Evolutionary conservation across 345 rosid species (phyloP).

Genomic region (Aquilaria malaccensis): DNA sequence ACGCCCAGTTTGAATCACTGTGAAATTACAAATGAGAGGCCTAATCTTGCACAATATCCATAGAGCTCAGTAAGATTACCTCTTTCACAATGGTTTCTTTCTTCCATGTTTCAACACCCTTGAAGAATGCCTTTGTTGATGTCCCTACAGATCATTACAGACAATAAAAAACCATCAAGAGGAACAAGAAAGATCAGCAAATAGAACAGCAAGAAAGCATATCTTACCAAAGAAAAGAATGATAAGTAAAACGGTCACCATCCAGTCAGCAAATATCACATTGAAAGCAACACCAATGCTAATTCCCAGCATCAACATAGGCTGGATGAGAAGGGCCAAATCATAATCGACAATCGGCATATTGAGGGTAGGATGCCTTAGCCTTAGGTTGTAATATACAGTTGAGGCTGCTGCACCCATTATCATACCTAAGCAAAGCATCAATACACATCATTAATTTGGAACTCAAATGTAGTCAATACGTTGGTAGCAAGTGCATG

Average conservation of each 20-base stretch:
- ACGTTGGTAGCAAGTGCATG: no score
- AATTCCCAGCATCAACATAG: conserved; percentile 56
- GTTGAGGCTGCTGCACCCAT: conserved; percentile 53
- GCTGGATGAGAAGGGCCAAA: conserved; percentile 46
- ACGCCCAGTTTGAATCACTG: neutral
- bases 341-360: conserved; percentile 56
- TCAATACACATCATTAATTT: neutral
- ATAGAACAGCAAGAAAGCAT: no score
- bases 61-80: conserved; percentile 22
- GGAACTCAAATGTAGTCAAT: no score
- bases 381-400: conserved; percentile 42
- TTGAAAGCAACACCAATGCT: conserved; percentile 54
- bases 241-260: conserved; percentile 52
- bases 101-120: conserved; percentile 80
- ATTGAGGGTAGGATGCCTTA: conserved; percentile 42
- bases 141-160: conserved; percentile 40
- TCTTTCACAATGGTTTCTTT: conserved; percentile 63
- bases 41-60: neutral
- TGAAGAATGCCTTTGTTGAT: conserved; percentile 75
- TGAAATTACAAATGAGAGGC: neutral
- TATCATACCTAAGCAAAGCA: conserved; percentile 36
- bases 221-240: conserved; percentile 37
- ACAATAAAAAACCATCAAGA: neutral
- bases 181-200: no score
- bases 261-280: conserved; percentile 53